These are phyloP conservation scores for Knufia fluminis DNA, from an alignment of 2,329 filamentous ascomycete species.

Conservation along the genomic window DNA sequence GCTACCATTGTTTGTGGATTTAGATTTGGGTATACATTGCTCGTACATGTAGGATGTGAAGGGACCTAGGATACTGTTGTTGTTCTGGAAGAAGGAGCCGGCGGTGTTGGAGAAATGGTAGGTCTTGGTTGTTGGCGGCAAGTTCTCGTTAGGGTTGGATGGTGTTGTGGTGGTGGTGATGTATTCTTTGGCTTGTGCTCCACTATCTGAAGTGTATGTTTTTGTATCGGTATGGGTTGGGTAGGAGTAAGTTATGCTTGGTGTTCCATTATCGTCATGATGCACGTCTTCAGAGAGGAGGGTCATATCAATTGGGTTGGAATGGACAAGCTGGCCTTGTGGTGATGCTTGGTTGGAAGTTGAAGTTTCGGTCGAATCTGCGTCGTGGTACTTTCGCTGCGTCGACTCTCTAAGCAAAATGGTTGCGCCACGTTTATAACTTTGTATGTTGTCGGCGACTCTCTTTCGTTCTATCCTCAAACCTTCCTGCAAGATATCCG, in stretches of 20 bases:
- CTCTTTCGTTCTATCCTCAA: conserved; percentile 69
- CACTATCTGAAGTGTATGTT: conserved; percentile 79
- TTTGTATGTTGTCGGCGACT: conserved; percentile 59
- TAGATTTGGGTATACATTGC: conserved; percentile 54
- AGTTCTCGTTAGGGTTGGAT: not conserved
- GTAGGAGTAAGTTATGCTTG: conserved; percentile 47
- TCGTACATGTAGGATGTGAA: conserved; percentile 84
- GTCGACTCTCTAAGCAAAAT: conserved; percentile 84
- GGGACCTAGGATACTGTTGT: conserved; percentile 85
- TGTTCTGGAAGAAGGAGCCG: conserved; percentile 97
- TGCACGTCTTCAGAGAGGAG: conserved; percentile 10
- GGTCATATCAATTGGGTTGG: not conserved
- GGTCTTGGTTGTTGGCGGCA: conserved; percentile 38
- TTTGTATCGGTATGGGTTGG: conserved; percentile 65
- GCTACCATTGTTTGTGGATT: conserved; percentile 16
- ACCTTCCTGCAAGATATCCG: conserved; percentile 70
- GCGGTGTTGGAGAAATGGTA: conserved; percentile 86
- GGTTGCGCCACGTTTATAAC: conserved; percentile 75
- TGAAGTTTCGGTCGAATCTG: no score
- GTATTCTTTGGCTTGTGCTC: conserved; percentile 76
- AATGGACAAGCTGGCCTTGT: not conserved
- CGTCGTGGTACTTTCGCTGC: conserved; percentile 42
- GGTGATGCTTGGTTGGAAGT: not conserved
- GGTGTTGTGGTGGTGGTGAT: conserved; percentile 34
- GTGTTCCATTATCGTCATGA: conserved; percentile 33